Base-by-base conservation (phyloP, 805 yeast genomes). In the Kazachstania taianensis region DNA sequence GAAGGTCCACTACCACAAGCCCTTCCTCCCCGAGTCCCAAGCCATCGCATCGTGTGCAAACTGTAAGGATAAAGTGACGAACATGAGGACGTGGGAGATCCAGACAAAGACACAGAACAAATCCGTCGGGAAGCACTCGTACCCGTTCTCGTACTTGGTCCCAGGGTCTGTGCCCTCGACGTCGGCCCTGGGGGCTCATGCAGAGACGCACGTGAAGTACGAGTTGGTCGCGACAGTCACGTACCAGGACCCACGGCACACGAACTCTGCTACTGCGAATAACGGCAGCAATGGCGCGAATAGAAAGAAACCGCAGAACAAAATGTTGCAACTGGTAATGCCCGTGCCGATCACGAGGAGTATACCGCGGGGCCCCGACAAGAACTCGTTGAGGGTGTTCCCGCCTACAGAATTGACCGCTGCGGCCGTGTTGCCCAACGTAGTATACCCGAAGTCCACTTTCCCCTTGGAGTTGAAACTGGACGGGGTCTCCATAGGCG, bases 371-470 rank as follows among this genome's bases (percentile, higher is more conserved):
- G 89, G 92, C 5, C 82, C 83, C 2, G 96, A 87, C 53, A 69
- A 86, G 47, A 84, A 82, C 51, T 83, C 95, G 1, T 62, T 85
- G 26, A 71, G 99, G 41, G 83, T 92, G 1, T 92, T 92, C 59
- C 98, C 98, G 1, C 97, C 99, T 6, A 89, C 97, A 0, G 82
- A 81, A 29, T 78, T 92, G 25, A 78, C 85, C 3, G 94, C 95
- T 5, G 74, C 81, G 19, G 92, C 94, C 7, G 81, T 78, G 12
- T 64, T 92, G 33, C 98, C 98, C 2, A 81, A 81, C 43, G 94
- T 86, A 12, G 71, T 83, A 22, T 83, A 83, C 56, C 97, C 97
- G 9, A 79, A 82, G 53, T 80, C 95, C 0, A 68, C 79, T 1
- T 84, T 92, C 52, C 81, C 92, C 0, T 68, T 89, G 16, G 96